These are phyloP conservation scores for Obelidium mucronatum DNA, from an alignment of 192 early-diverging fungal species.

Conservation along the genomic window DNA sequence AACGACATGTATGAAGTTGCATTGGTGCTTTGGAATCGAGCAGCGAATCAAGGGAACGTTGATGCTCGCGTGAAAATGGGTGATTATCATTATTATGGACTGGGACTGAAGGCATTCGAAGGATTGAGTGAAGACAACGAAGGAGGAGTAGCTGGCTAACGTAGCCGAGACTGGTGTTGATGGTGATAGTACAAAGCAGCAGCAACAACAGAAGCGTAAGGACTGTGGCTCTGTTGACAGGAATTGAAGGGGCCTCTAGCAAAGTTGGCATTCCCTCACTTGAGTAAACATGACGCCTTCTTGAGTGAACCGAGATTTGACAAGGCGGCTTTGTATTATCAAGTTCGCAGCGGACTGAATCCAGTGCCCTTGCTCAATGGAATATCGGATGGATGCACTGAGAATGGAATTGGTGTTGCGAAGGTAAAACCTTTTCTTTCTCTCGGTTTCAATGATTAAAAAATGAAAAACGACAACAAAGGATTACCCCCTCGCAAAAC, in stretches of 20 bases:
- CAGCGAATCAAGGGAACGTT: slow-evolving; percentile 90
- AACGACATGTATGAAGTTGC: slow-evolving; percentile 68
- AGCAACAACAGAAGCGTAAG: not conserved
- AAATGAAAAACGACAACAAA: slow-evolving; percentile 30
- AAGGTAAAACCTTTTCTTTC: slow-evolving; percentile 56
- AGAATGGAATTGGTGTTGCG: slow-evolving; percentile 89
- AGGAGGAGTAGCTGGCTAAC: not conserved
- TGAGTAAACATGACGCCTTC: slow-evolving; percentile 19
- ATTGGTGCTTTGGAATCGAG: slow-evolving; percentile 90
- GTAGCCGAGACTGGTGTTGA: not conserved
- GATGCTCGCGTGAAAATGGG: slow-evolving; percentile 93
- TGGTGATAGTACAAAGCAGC: slow-evolving; percentile 16
- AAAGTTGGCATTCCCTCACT: slow-evolving; percentile 19
- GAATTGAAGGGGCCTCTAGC: not conserved
- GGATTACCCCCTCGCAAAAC: slow-evolving; percentile 93
- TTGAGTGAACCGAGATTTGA: slow-evolving; percentile 60
- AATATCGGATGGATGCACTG: slow-evolving; percentile 97
- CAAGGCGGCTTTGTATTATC: slow-evolving; percentile 84
- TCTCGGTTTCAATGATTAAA: not conserved
- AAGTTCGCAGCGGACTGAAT: slow-evolving; percentile 82
- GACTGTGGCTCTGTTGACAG: not conserved
- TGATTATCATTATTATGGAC: slow-evolving; percentile 90
- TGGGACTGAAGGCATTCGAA: slow-evolving; percentile 58
- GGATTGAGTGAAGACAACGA: not conserved
- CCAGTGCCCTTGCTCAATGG: slow-evolving; percentile 89